Percentiles rank a stretch among this genome's conserved stretches.
Evolutionary conservation across 2,329 filamentous ascomycete species (phyloP).

Genomic region (Golovinomyces cichoracearum): DNA sequence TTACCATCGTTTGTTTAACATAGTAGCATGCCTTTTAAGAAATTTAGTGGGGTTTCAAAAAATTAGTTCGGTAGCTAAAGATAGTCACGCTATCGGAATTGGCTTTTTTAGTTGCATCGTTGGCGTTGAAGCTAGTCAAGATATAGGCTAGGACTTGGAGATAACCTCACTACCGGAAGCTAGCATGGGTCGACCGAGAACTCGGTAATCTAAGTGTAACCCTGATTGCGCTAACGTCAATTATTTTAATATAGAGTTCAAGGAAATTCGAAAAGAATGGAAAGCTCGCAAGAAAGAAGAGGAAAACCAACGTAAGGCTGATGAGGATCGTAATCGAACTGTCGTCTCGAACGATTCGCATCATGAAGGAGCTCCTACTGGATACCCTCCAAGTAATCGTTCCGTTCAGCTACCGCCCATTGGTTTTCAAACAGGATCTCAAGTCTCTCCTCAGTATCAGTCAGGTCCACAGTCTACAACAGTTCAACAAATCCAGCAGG

Average conservation of each 20-base stretch:
- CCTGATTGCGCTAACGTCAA: slow-evolving; percentile 9
- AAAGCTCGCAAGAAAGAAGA: slow-evolving; percentile 99
- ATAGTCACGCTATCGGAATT: not conserved
- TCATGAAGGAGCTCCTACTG: slow-evolving; percentile 23
- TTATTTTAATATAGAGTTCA: slow-evolving; percentile 47
- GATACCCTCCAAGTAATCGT: slow-evolving; percentile 24
- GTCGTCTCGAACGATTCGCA: slow-evolving; percentile 28
- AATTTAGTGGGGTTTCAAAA: too few species aligned
- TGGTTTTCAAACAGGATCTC: slow-evolving; percentile 36
- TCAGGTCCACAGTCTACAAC: slow-evolving; percentile 25
- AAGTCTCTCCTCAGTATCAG: slow-evolving; percentile 35
- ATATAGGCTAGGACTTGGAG: slow-evolving; percentile 20
- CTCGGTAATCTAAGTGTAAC: slow-evolving; percentile 13
- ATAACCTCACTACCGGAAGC: slow-evolving; percentile 17
- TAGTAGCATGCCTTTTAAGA: too few species aligned
- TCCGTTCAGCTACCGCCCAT: slow-evolving; percentile 49
- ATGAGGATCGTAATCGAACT: slow-evolving; percentile 58
- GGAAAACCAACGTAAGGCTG: slow-evolving; percentile 65
- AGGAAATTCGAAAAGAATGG: slow-evolving; percentile 97
- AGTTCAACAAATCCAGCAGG: slow-evolving; percentile 31
- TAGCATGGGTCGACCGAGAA: slow-evolving; percentile 18
- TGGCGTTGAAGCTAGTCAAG: slow-evolving; percentile 23
- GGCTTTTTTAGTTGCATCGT: slow-evolving; percentile 9
- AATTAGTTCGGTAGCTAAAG: not conserved
- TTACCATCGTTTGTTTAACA: too few species aligned